A percentile compares a stretch with the other conserved stretches of the same genome.
These are phyloP conservation scores for Nakazawaea laoshanensis DNA, from an alignment of 805 yeast genomes.

Conservation along the genomic window DNA sequence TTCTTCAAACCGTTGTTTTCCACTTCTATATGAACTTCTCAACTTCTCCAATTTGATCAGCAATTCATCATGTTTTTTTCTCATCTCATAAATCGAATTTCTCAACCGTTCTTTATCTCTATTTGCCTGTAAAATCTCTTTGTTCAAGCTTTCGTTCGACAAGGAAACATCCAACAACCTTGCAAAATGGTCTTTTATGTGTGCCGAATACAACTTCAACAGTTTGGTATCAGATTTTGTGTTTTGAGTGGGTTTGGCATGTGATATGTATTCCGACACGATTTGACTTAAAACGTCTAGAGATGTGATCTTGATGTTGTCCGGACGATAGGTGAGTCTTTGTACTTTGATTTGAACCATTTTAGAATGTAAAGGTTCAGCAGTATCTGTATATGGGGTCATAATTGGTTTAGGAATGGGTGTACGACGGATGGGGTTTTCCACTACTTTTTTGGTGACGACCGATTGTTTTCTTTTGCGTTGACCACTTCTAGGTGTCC, in stretches of 20 bases:
- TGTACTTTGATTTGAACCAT: slow-evolving; percentile 8
- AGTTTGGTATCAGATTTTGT: slow-evolving; percentile 5
- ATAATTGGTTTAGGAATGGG: neutral
- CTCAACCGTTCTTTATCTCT: slow-evolving; percentile 22
- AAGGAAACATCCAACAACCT: slow-evolving; percentile 26
- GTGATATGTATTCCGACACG: slow-evolving; percentile 19
- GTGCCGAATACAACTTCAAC: slow-evolving; percentile 14
- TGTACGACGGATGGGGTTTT: neutral
- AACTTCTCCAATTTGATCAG: slow-evolving; percentile 14
- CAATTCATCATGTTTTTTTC: slow-evolving; percentile 18
- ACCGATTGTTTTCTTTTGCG: no score
- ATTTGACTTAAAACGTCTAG: slow-evolving; percentile 25
- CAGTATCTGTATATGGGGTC: no score
- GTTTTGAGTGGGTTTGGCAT: slow-evolving; percentile 14
- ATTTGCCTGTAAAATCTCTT: slow-evolving; percentile 20
- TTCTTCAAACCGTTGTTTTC: slow-evolving; percentile 12
- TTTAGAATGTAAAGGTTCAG: neutral
- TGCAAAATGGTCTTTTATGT: slow-evolving; percentile 20
- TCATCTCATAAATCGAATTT: slow-evolving; percentile 18
- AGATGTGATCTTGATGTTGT: slow-evolving; percentile 16
- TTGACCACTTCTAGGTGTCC: no score
- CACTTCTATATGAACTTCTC: slow-evolving; percentile 14
- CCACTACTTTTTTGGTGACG: neutral
- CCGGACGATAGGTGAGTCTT: slow-evolving; percentile 9
- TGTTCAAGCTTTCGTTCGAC: slow-evolving; percentile 23